Base-by-base conservation (phyloP, 192 early-diverging fungal genomes). In the Coemansia sp. region DNA sequence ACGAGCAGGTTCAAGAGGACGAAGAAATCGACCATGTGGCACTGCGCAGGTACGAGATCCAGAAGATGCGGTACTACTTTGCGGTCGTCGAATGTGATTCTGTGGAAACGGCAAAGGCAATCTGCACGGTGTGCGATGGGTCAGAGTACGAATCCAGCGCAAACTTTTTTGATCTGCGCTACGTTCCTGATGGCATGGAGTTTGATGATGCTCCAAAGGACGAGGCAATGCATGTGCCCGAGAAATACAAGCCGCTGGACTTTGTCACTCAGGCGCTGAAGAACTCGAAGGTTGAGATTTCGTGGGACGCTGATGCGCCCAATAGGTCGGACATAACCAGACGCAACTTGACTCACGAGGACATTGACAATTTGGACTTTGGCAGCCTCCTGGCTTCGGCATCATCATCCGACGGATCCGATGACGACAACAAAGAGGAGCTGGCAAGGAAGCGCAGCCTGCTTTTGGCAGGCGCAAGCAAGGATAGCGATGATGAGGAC, bases 281-380 rank as follows among this genome's bases (percentile, higher is more conserved):
- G 77, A 94, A 95, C 78, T 93, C 94, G 3, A 92, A 91, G 33
- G 93, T 95, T n/a, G 92, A 92, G 75, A 83, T 99, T 41, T 96
- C 94, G 0, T 99, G 97, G 97, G 97, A 99, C 60, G 87, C 91
- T 21, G 97, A 99, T 51, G 95, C 96, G 69, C 88, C 92, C 8
- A 91, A 93, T 36, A 87, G 97, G 43, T 84, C 90, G 16, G 85
- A 87, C 46, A 69, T 92, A 16, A 98, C 91, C 1, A 87, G 92
- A 11, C 89, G 91, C 46, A 89, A 89, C 48, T 94, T 99, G 62
- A 92, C 90, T 1, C 90, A 94, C 62, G 89, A 97, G 48, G 94
- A 99, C 45, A 66, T 98, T 24, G 87, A 93, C 53, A 87, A 91
- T 7, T 92, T 97, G 89, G 95, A 99, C 74, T 96, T 99, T 72